Conservation (phyloP, 192 early-diverging fungal genomes). For the Mortierella hygrophila region DNA sequence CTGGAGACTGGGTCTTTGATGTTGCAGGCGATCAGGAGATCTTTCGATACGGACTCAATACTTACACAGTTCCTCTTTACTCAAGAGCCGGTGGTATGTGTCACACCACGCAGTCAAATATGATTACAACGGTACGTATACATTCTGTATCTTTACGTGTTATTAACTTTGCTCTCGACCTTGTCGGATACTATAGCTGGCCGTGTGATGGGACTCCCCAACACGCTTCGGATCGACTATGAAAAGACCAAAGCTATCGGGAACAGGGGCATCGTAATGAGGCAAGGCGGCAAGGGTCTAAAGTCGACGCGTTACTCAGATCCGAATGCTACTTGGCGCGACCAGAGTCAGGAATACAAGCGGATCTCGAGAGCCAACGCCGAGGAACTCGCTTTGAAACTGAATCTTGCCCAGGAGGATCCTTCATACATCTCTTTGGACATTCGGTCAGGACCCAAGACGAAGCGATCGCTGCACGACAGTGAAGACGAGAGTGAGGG, state of each 20-base stretch:
- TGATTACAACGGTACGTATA: no score
- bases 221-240: conserved; percentile 30
- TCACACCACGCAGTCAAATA: no score
- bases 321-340: conserved; percentile 43
- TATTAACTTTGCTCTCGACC: not conserved
- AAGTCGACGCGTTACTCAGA: conserved; percentile 31
- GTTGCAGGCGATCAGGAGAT: conserved; percentile 47
- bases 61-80: conserved; percentile 35
- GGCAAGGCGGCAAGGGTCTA: not conserved
- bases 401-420: conserved; percentile 17
- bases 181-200: conserved; percentile 7
- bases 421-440: conserved; percentile 29
- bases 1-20: conserved; percentile 51
- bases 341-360: conserved; percentile 38
- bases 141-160: not conserved
- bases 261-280: conserved; percentile 30
- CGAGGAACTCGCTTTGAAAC: conserved; percentile 27
- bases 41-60: conserved; percentile 46
- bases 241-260: conserved; percentile 32
- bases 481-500: not conserved
- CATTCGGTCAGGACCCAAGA: conserved; percentile 5
- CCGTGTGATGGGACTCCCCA: conserved; percentile 36
- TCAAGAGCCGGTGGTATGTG: conserved; percentile 44
- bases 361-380: conserved; percentile 49
- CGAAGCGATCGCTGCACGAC: not conserved